Conservation (phyloP, 495 filamentous ascomycete genomes). For the Glutinoglossum americanum region DNA sequence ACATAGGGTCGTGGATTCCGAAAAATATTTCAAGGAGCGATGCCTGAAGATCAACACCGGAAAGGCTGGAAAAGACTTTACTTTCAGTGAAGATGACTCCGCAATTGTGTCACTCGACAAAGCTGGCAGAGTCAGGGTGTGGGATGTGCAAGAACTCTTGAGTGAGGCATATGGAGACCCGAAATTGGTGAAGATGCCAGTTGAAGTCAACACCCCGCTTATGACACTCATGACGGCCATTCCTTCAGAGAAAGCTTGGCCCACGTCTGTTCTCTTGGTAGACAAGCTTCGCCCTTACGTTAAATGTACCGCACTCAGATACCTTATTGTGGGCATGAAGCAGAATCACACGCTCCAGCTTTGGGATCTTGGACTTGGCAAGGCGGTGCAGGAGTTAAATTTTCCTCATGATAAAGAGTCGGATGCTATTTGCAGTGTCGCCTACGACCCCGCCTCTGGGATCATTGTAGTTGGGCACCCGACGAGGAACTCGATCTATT, state of each 20-base stretch:
- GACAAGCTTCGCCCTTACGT: slow-evolving; percentile 84
- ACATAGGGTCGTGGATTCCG: slow-evolving; percentile 54
- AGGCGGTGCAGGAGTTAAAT: slow-evolving; percentile 89
- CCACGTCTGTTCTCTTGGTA: slow-evolving; percentile 83
- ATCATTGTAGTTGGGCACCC: slow-evolving; percentile 92
- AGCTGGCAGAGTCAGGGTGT: slow-evolving; percentile 83
- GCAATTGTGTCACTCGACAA: slow-evolving; percentile 92
- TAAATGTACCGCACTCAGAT: slow-evolving; percentile 68
- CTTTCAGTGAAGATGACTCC: slow-evolving; percentile 89
- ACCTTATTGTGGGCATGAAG: slow-evolving; percentile 93
- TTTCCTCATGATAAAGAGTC: slow-evolving; percentile 92
- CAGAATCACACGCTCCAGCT: slow-evolving; percentile 97
- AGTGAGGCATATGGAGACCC: slow-evolving; percentile 30
- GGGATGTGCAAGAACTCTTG: slow-evolving; percentile 71
- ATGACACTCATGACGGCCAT: slow-evolving; percentile 58
- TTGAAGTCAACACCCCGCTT: slow-evolving; percentile 58
- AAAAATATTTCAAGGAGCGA: slow-evolving; percentile 69
- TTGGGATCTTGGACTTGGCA: slow-evolving; percentile 90
- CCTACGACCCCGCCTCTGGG: slow-evolving; percentile 72
- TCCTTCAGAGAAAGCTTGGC: slow-evolving; percentile 73
- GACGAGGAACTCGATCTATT: slow-evolving; percentile 91
- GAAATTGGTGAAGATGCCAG: slow-evolving; percentile 28
- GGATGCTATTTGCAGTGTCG: slow-evolving; percentile 87
- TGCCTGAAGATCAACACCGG: slow-evolving; percentile 82
- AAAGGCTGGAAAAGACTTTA: slow-evolving; percentile 95